Evolutionary conservation across 805 yeast genomes (phyloP).

Genomic region (Zygotorulaspora florentina): DNA sequence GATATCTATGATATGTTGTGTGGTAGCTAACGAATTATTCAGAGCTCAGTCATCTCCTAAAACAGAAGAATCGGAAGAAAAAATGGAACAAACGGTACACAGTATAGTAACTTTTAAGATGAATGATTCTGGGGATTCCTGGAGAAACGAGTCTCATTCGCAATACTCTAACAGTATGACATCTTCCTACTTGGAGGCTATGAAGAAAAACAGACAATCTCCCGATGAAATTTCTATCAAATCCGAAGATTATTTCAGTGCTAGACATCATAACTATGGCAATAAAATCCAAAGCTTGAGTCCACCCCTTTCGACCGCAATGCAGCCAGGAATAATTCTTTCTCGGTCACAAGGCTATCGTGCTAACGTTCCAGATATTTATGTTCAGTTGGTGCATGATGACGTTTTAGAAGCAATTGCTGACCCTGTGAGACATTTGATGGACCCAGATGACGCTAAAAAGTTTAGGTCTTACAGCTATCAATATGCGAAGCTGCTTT

Average conservation of each 20-base stretch:
- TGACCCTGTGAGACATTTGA: conserved; percentile 18
- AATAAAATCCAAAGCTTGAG: conserved; percentile 2
- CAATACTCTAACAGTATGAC: conserved; percentile 14
- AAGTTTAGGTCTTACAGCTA: conserved; percentile 45
- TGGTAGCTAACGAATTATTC: conserved; percentile 41
- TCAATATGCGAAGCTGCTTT: conserved; percentile 73
- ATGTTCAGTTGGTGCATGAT: conserved; percentile 27
- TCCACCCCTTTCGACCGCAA: conserved; percentile 8
- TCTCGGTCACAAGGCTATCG: conserved; percentile 6
- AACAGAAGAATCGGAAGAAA: background rate
- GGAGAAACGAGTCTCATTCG: conserved; percentile 17
- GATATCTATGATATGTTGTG: conserved; percentile 84
- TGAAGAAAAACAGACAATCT: conserved; percentile 6
- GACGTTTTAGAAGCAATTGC: conserved; percentile 24
- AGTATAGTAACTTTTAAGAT: conserved; percentile 21
- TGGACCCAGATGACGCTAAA: conserved; percentile 23
- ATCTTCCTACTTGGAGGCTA: conserved; percentile 6
- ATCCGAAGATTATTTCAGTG: conserved; percentile 28
- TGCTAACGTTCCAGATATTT: conserved; percentile 21
- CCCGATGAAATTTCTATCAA: conserved; percentile 20
- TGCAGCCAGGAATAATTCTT: conserved; percentile 1
- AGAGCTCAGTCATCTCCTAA: background rate
- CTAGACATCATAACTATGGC: conserved; percentile 11
- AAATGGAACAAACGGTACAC: conserved; percentile 13
- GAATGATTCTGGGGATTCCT: conserved; percentile 6